Conservation (phyloP, 2,329 filamentous ascomycete genomes). For the Ophiocordyceps camponoti-saundersi region DNA sequence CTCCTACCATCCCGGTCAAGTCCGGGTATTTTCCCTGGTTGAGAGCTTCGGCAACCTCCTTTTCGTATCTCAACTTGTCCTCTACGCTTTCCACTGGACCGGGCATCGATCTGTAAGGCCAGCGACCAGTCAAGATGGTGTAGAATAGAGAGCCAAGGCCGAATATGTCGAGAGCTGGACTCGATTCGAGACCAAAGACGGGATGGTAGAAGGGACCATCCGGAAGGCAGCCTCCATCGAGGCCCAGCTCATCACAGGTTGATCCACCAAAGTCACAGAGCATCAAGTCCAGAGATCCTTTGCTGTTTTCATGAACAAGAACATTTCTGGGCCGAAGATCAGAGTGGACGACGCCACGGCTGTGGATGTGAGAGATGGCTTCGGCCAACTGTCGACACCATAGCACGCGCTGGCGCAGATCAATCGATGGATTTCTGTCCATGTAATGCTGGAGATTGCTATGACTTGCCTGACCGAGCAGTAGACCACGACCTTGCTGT, state of each 20-base stretch:
- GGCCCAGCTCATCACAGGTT: conserved; percentile 10
- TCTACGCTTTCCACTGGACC: background rate
- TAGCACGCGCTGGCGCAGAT: conserved; percentile 3
- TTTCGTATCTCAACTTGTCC: background rate
- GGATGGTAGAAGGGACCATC: conserved; percentile 7
- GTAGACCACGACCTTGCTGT: background rate
- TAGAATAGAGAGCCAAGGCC: conserved; percentile 1
- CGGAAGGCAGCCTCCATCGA: conserved; percentile 11
- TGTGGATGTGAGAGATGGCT: conserved; percentile 12
- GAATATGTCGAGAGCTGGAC: conserved; percentile 1
- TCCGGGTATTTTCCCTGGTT: background rate
- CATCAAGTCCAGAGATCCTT: conserved; percentile 9
- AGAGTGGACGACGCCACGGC: conserved; percentile 14
- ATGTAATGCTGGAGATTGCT: conserved; percentile 4
- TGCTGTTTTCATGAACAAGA: conserved; percentile 10
- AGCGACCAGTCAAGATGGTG: background rate
- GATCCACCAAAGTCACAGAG: conserved; percentile 16
- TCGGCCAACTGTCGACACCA: conserved; percentile 13
- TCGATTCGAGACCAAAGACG: background rate
- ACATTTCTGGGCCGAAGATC: conserved; percentile 15
- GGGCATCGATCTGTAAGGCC: background rate
- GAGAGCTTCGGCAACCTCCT: background rate
- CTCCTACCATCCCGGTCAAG: background rate
- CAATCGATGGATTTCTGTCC: conserved; percentile 2
- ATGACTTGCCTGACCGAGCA: conserved; percentile 3